phyloP scores from a whole-genome alignment of 148 eudicot genomes.

The Rhododendron henanense region DNA sequence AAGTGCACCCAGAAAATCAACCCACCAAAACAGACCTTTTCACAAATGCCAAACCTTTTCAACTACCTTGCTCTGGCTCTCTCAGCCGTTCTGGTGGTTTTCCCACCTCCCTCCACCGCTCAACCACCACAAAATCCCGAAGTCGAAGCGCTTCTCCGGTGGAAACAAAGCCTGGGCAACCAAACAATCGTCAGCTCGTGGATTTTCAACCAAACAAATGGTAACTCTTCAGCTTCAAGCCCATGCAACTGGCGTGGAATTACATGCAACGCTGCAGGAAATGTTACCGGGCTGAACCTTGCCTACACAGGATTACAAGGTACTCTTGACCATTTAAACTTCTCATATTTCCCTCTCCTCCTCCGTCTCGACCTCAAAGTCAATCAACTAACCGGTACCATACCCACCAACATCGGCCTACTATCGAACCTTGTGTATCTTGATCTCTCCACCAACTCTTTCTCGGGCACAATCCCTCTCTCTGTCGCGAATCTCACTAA shows the following conservation, averaged over 20 bases:
- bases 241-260: constrained; percentile 5
- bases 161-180: constrained; percentile 5
- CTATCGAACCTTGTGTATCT: not conserved
- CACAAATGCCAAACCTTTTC: not conserved
- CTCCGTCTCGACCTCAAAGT: not conserved
- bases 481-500: not conserved
- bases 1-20: not conserved
- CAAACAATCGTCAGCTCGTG: constrained; percentile 5
- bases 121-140: not conserved
- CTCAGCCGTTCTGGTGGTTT: not conserved
- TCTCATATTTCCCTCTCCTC: not conserved
- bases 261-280: not conserved
- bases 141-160: constrained; percentile 2
- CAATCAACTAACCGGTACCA: not conserved
- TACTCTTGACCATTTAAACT: not conserved
- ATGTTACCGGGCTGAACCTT: not conserved
- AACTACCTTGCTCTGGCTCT: not conserved
- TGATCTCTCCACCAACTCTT: constrained; percentile 6
- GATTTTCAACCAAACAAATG: not conserved
- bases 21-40: not conserved
- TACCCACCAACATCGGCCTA: not conserved
- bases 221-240: not conserved
- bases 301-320: constrained; percentile 3
- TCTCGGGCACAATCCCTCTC: not conserved
- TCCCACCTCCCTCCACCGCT: not conserved